These are phyloP conservation scores for Penicillium freii DNA, from an alignment of 2,329 filamentous ascomycete species.

Conservation along the genomic window DNA sequence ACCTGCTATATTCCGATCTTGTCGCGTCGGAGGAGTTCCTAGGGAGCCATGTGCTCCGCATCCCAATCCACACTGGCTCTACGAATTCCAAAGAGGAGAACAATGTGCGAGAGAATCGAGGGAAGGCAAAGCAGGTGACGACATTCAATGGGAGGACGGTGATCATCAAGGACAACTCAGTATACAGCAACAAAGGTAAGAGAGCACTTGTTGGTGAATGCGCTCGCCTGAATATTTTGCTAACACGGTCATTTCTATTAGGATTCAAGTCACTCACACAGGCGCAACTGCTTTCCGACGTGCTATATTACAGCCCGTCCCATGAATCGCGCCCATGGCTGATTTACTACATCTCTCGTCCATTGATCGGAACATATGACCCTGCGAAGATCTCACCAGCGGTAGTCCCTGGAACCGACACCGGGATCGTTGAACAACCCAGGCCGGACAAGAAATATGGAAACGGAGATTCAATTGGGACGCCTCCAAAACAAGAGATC, in stretches of 20 bases:
- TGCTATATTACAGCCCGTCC: conserved; percentile 84
- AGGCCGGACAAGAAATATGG: conserved; percentile 21
- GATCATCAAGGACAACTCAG: conserved; percentile 85
- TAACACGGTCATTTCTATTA: conserved; percentile 37
- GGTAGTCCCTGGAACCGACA: conserved; percentile 48
- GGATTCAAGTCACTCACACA: conserved; percentile 91
- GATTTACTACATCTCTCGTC: conserved; percentile 90
- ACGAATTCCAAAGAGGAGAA: conserved; percentile 53
- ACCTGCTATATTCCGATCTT: conserved; percentile 72
- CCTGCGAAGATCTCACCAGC: conserved; percentile 70
- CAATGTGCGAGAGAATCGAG: conserved; percentile 78
- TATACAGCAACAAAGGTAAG: conserved; percentile 94
- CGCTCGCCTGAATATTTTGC: conserved; percentile 12
- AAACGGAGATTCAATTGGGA: conserved; percentile 35
- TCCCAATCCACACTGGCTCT: conserved; percentile 58
- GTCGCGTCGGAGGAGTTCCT: conserved; percentile 91
- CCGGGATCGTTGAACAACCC: conserved; percentile 23
- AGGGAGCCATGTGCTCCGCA: conserved; percentile 90
- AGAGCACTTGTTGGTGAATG: conserved; percentile 15
- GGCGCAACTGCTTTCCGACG: conserved; percentile 79
- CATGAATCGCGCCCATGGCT: conserved; percentile 91
- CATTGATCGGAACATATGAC: conserved; percentile 80
- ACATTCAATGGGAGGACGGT: conserved; percentile 91
- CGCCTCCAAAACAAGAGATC: conserved; percentile 76
- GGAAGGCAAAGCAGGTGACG: conserved; percentile 90